phyloP scores from a whole-genome alignment of 73 alveolate genomes.

The Stentor coeruleus region DNA sequence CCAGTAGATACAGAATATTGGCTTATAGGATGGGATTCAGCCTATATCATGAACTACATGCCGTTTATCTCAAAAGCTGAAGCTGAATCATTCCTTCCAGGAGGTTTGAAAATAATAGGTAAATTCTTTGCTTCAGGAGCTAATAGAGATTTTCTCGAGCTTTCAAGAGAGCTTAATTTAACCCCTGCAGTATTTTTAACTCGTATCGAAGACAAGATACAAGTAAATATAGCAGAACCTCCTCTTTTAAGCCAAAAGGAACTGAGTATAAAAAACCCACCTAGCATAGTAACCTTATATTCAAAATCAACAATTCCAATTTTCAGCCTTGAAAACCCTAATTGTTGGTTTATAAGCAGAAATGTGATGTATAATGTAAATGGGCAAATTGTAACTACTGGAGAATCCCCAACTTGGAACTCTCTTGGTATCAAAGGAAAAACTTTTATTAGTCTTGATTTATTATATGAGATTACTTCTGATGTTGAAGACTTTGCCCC shows the following conservation, averaged over 20 bases:
- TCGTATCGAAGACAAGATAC: not conserved
- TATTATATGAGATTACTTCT: not conserved
- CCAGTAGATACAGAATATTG: not conserved
- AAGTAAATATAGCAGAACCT: not conserved
- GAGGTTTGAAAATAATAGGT: conserved; percentile 4
- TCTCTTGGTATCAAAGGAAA: not conserved
- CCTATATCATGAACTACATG: not conserved
- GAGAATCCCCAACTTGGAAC: not conserved
- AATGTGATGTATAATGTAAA: not conserved
- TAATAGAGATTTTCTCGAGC: not conserved
- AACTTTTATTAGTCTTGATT: not conserved
- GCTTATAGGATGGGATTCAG: conserved; percentile 10
- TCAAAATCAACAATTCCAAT: not conserved
- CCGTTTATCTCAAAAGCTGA: not conserved
- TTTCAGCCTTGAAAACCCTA: not conserved
- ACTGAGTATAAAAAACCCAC: not conserved
- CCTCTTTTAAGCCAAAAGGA: conserved; percentile 20
- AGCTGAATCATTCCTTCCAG: conserved; percentile 4
- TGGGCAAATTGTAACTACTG: not conserved
- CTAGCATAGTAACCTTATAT: not conserved
- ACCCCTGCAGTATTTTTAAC: not conserved
- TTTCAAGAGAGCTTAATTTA: not conserved
- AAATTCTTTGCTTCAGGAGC: not conserved
- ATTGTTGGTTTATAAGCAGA: not conserved
- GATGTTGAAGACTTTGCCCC: conserved; percentile 19